These are phyloP conservation scores for Umbelopsis ramanniana DNA, from an alignment of 192 early-diverging fungal species.

Conservation along the genomic window DNA sequence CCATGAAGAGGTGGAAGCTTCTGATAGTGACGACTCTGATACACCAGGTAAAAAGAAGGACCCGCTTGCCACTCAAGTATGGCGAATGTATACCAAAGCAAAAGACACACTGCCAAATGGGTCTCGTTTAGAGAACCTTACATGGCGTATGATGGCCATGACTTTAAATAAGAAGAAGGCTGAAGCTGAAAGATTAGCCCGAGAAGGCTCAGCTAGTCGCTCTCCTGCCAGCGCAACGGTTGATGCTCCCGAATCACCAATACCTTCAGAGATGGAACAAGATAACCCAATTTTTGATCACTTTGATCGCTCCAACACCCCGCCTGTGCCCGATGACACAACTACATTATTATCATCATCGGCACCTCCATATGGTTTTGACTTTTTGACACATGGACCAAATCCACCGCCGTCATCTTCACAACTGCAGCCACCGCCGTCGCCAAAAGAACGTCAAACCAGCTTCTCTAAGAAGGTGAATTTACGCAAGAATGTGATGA, in stretches of 20 bases:
- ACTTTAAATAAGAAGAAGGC: conserved; percentile 50
- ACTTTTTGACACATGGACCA: conserved; percentile 1
- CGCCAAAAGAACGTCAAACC: conserved; percentile 6
- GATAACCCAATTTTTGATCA: not conserved
- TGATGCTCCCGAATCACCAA: conserved; percentile 7
- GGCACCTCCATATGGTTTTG: conserved; percentile 39
- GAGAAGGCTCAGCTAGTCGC: conserved; percentile 17
- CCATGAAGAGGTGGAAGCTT: conserved; percentile 36
- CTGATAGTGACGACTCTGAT: conserved; percentile 31
- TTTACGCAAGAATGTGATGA: conserved; percentile 23
- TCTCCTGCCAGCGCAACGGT: conserved; percentile 5
- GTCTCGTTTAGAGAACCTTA: conserved; percentile 80
- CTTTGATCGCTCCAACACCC: conserved; percentile 14
- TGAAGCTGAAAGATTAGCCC: conserved; percentile 8
- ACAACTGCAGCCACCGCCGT: not conserved
- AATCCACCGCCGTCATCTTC: not conserved
- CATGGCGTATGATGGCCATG: conserved; percentile 85
- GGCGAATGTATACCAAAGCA: conserved; percentile 83
- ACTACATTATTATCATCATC: conserved; percentile 41
- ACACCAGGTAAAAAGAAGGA: conserved; percentile 47
- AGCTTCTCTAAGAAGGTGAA: conserved; percentile 7
- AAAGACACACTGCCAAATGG: conserved; percentile 80
- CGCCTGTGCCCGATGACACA: conserved; percentile 37
- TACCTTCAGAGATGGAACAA: conserved; percentile 15
- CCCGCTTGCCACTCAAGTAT: conserved; percentile 62